Evolutionary conservation across 139 green algal genomes (phyloP).

Genomic region (Auxenochlorella pyrenoidosa): DNA sequence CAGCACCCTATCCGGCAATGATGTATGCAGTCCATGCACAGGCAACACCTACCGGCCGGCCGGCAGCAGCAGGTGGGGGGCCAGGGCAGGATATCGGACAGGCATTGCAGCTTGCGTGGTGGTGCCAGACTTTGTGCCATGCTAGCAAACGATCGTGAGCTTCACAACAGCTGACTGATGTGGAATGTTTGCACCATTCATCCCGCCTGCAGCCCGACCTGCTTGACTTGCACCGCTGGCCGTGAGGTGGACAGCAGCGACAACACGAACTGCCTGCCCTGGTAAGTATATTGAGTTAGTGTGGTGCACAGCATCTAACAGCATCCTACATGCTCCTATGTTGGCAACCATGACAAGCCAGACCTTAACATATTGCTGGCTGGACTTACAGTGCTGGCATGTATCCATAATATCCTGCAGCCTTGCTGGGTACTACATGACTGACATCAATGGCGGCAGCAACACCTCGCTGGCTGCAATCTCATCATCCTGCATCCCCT

Average conservation of each 20-base stretch:
- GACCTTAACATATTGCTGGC: background rate
- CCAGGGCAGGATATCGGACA: background rate
- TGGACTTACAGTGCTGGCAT: background rate
- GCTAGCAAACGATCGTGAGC: too few relatives aligned
- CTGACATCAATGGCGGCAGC: background rate
- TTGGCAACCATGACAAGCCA: background rate
- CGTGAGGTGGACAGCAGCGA: background rate
- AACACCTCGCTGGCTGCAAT: background rate
- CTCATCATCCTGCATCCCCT: background rate
- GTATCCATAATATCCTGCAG: background rate
- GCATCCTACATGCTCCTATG: background rate
- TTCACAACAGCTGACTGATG: too few relatives aligned
- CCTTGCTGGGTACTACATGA: background rate
- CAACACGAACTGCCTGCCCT: conserved; percentile 1
- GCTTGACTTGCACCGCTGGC: background rate
- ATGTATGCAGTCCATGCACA: background rate
- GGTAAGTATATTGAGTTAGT: background rate
- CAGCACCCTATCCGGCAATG: background rate
- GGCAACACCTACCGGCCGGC: background rate
- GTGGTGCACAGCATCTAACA: background rate
- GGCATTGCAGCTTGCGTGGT: background rate
- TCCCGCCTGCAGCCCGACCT: background rate
- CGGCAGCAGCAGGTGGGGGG: background rate
- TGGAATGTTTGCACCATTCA: background rate
- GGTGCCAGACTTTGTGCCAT: background rate